Percentiles rank a stretch among this genome's conserved stretches.
These are phyloP conservation scores for Adansonia rubrostipa DNA, from an alignment of 441 rosid genomes.

Conservation along the genomic window DNA sequence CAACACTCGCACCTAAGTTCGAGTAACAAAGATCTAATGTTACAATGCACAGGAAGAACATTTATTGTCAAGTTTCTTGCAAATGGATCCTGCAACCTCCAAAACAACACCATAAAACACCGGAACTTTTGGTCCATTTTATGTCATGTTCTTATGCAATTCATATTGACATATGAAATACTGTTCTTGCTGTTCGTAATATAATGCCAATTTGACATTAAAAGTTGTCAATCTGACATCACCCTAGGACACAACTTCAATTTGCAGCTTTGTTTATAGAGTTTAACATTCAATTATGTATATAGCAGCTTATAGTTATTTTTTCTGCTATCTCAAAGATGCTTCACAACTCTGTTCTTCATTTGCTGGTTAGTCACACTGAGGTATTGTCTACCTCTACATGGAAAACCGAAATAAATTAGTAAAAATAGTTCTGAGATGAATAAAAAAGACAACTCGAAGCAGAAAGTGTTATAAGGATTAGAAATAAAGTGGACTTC, in stretches of 20 bases:
- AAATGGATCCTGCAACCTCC: background rate
- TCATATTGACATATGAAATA: background rate
- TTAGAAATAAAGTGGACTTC: background rate
- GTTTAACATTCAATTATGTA: background rate
- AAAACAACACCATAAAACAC: background rate
- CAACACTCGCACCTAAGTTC: too few relatives aligned
- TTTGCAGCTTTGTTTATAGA: background rate
- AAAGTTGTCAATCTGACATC: background rate
- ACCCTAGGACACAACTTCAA: background rate
- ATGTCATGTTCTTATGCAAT: background rate
- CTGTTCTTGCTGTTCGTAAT: background rate
- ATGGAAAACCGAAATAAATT: background rate
- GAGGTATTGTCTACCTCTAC: background rate
- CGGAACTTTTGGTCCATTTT: background rate
- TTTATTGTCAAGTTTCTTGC: background rate
- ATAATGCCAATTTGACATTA: background rate
- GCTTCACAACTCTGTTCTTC: background rate
- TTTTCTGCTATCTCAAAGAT: conserved; percentile 12
- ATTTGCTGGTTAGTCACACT: background rate
- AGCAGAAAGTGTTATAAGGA: background rate
- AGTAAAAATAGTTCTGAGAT: background rate
- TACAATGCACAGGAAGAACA: background rate
- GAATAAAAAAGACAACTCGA: too few relatives aligned
- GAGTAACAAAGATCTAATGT: background rate
- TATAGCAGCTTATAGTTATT: background rate